A percentile compares a stretch with the other conserved stretches of the same genome.
Evolutionary conservation across 2,329 filamentous ascomycete genomes (phyloP).

Genomic region (Paracorniculantispora psalliotae): DNA sequence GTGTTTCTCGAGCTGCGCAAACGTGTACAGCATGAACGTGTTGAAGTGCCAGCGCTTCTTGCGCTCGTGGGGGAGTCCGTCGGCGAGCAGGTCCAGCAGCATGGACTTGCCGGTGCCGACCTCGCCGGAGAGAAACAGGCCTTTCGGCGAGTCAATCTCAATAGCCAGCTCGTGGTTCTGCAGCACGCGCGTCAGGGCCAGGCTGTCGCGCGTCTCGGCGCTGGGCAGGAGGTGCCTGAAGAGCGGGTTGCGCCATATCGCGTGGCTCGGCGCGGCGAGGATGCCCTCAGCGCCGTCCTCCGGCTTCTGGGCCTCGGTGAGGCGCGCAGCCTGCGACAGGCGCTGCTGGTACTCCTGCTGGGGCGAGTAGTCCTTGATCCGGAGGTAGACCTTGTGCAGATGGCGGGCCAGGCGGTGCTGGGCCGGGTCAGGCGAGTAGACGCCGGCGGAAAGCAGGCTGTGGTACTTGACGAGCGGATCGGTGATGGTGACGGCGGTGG

Average conservation of each 20-base stretch:
- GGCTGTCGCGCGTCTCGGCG: conserved; percentile 49
- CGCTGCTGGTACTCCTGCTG: conserved; percentile 62
- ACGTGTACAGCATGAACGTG: conserved; percentile 76
- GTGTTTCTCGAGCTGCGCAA: conserved; percentile 66
- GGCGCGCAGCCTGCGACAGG: conserved; percentile 54
- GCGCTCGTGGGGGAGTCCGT: conserved; percentile 66
- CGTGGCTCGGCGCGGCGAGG: conserved; percentile 48
- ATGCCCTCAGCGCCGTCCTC: conserved; percentile 26
- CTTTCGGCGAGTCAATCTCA: conserved; percentile 65
- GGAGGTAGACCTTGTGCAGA: conserved; percentile 69
- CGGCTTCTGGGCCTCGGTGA: conserved; percentile 31
- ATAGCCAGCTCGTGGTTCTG: conserved; percentile 68
- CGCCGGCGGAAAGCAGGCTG: conserved; percentile 60
- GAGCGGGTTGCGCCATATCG: conserved; percentile 54
- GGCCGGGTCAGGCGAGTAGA: conserved; percentile 63
- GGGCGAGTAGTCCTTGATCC: conserved; percentile 74
- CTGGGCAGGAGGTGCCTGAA: conserved; percentile 56
- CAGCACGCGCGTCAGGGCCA: conserved; percentile 64
- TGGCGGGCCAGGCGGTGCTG: conserved; percentile 71
- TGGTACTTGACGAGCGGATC: conserved; percentile 76
- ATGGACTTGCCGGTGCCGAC: conserved; percentile 82
- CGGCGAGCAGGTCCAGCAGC: conserved; percentile 77
- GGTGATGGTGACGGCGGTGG: conserved; percentile 54
- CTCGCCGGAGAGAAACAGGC: conserved; percentile 73
- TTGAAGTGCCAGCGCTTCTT: conserved; percentile 81